Percentiles rank a stretch among this genome's conserved stretches.
Conservation (phyloP, 257 asterid species). For the Pogostemon cablin region DNA sequence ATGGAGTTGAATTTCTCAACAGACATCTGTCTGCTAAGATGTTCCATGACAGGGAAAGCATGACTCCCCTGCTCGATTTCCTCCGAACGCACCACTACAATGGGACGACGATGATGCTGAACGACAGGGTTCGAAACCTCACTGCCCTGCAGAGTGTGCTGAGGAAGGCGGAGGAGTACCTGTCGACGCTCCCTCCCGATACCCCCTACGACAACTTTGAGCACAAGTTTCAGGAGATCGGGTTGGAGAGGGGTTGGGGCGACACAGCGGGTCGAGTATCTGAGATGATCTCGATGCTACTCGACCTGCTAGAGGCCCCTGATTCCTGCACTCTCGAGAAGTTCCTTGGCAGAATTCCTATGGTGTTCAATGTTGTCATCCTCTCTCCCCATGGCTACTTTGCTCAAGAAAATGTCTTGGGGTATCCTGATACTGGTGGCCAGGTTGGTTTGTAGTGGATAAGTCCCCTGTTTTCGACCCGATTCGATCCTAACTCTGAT, state of each 20-base stretch:
- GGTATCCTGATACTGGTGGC: slow-evolving; percentile 98
- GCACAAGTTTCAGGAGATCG: slow-evolving; percentile 79
- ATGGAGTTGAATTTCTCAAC: slow-evolving; percentile 97
- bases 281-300: slow-evolving; percentile 85
- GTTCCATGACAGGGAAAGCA: slow-evolving; percentile 94
- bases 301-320: slow-evolving; percentile 92
- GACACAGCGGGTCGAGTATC: slow-evolving; percentile 70
- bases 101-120: slow-evolving; percentile 91
- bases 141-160: slow-evolving; percentile 67
- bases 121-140: slow-evolving; percentile 66
- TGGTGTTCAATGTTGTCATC: slow-evolving; percentile 96
- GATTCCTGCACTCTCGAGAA: slow-evolving; percentile 88
- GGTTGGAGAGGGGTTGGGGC: slow-evolving; percentile 99
- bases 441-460: slow-evolving; percentile 50
- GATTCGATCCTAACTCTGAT: background rate
- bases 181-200: slow-evolving; percentile 65
- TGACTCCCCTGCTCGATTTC: slow-evolving; percentile 92
- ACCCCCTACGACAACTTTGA: slow-evolving; percentile 66
- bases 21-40: slow-evolving; percentile 94
- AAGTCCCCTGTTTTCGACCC: background rate
- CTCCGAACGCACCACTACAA: slow-evolving; percentile 75
- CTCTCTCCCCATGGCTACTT: slow-evolving; percentile 98
- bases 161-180: slow-evolving; percentile 92
- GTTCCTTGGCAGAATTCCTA: slow-evolving; percentile 83
- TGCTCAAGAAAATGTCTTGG: slow-evolving; percentile 97